Percentiles rank a stretch among this genome's conserved stretches.
These are phyloP conservation scores for Xylaria telfairii DNA, from an alignment of 495 filamentous ascomycete genomes.

Conservation along the genomic window DNA sequence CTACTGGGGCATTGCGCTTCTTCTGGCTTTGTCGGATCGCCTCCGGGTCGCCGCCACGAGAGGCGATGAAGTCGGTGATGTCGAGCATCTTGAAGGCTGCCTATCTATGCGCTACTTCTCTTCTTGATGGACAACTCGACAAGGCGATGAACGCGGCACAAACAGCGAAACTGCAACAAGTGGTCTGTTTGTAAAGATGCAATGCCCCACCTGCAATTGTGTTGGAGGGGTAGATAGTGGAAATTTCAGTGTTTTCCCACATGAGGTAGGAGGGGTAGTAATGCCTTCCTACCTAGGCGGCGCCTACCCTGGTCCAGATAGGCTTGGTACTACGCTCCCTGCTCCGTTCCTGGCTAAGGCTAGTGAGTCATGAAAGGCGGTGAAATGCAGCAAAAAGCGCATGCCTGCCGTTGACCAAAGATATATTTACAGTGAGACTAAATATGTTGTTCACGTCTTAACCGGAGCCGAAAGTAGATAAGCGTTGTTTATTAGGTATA, in stretches of 20 bases:
- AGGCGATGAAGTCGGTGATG: slow-evolving; percentile 78
- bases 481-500: too few species aligned
- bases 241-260: slow-evolving; percentile 7
- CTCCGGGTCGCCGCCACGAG: slow-evolving; percentile 87
- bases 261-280: slow-evolving; percentile 16
- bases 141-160: background rate
- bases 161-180: background rate
- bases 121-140: background rate
- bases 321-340: background rate
- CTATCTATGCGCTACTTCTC: background rate
- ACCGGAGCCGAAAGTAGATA: too few species aligned
- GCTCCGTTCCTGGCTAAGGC: background rate
- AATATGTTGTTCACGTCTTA: too few species aligned
- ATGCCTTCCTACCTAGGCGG: background rate
- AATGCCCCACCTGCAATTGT: slow-evolving; percentile 18
- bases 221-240: slow-evolving; percentile 19
- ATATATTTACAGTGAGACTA: too few species aligned
- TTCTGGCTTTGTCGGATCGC: slow-evolving; percentile 89
- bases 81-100: slow-evolving; percentile 68
- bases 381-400: background rate
- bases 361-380: background rate
- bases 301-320: background rate
- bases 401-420: too few species aligned
- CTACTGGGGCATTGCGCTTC: slow-evolving; percentile 76
- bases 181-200: background rate